A percentile compares a stretch with the other conserved stretches of the same genome.
Conservation (phyloP, 2,329 filamentous ascomycete genomes). For the Colletotrichum lupini region DNA sequence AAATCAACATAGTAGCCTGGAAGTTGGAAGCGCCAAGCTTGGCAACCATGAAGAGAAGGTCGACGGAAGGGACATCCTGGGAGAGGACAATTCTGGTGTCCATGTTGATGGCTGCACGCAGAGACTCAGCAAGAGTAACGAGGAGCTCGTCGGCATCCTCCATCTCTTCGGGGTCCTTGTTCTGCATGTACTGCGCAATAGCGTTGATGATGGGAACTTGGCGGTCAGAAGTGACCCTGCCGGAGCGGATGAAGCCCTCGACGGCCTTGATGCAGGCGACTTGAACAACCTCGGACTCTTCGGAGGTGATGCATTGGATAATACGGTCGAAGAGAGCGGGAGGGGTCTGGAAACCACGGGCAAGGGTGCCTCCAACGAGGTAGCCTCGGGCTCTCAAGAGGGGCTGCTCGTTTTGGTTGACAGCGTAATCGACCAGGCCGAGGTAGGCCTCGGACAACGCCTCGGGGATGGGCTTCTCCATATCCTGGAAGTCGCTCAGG, state of each 20-base stretch:
- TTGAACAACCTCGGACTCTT: constrained; percentile 88
- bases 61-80: constrained; percentile 78
- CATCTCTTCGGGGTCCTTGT: constrained; percentile 84
- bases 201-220: constrained; percentile 73
- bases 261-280: constrained; percentile 91
- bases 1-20: constrained; percentile 88
- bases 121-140: constrained; percentile 87
- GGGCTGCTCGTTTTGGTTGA: constrained; percentile 75
- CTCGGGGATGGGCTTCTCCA: constrained; percentile 75
- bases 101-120: constrained; percentile 84
- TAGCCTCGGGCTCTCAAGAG: constrained; percentile 89
- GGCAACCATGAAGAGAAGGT: constrained; percentile 88
- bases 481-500: constrained; percentile 84
- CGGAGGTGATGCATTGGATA: constrained; percentile 78
- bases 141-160: constrained; percentile 92
- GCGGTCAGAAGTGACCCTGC: constrained; percentile 61
- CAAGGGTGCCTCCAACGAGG: constrained; percentile 83
- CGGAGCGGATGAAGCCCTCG: constrained; percentile 71
- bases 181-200: constrained; percentile 78
- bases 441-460: constrained; percentile 80
- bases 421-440: constrained; percentile 82
- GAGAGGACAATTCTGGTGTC: constrained; percentile 81
- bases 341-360: constrained; percentile 74
- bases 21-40: constrained; percentile 91
- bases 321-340: constrained; percentile 76